Conservation (phyloP, 164 flowering plant species). For the Houttuynia cordata region DNA sequence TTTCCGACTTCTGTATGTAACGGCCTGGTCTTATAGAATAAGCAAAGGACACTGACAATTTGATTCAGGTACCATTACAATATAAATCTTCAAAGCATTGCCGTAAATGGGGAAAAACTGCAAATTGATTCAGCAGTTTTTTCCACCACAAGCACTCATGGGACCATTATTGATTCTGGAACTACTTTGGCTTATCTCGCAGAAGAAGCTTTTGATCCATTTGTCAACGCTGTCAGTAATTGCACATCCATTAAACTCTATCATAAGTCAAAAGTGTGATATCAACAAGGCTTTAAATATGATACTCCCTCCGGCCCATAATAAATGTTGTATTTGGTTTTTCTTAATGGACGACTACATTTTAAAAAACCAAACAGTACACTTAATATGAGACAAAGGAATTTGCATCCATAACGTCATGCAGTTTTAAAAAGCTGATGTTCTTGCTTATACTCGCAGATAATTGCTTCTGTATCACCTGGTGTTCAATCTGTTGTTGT, state of each 20-base stretch:
- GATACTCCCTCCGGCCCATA: no score
- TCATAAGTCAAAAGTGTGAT: neutral
- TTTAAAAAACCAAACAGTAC: no score
- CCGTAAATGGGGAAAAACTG: slow-evolving; percentile 64
- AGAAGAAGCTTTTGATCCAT: slow-evolving; percentile 71
- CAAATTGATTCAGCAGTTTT: slow-evolving; percentile 63
- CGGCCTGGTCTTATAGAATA: no score
- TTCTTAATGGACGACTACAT: no score
- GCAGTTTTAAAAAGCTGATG: no score
- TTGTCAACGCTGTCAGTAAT: slow-evolving; percentile 59
- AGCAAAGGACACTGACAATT: no score
- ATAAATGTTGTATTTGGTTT: no score
- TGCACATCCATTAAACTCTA: neutral
- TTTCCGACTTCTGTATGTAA: no score
- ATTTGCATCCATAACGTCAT: no score
- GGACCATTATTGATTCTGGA: slow-evolving; percentile 93
- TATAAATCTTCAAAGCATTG: slow-evolving; percentile 71
- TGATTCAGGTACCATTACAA: slow-evolving; percentile 90
- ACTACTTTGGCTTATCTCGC: slow-evolving; percentile 94
- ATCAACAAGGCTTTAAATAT: no score
- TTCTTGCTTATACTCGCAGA: slow-evolving; percentile 26
- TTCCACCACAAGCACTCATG: slow-evolving; percentile 52
- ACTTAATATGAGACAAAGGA: no score
- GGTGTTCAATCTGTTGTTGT: slow-evolving; percentile 29
- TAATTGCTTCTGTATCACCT: slow-evolving; percentile 37